Evolutionary conservation across 78 protist species (phyloP), one percentile per base, ranked within the genome.

Genomic region (Monocercomonoides exilis): DNA sequence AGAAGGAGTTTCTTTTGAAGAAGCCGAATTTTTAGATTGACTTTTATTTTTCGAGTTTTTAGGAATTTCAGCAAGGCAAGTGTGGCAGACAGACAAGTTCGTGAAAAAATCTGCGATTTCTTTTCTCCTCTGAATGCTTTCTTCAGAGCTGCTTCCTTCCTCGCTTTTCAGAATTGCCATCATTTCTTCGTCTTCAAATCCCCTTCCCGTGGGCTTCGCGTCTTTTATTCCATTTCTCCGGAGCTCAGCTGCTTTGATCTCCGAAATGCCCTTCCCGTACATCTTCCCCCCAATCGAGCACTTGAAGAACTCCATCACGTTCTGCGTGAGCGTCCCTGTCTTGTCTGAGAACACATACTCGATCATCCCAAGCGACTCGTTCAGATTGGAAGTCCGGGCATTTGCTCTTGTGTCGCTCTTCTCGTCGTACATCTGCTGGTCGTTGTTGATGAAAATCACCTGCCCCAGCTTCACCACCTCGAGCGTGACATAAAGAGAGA

Each of bases 31-130:
- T n/a, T n/a, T n/a, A n/a, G n/a, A n/a, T n/a, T n/a, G n/a, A n/a
- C n/a, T n/a, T n/a, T n/a, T n/a, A n/a, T n/a, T n/a, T n/a, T n/a
- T n/a, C n/a, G n/a, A n/a, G n/a, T n/a, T 21, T 54, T 54, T 54
- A 29, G 11, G 70, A 54, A 21, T 21, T 41, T 79, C 82, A 4
- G 93, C 88, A 11, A 90, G 35, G 33, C 90, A 94, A 1, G 97
- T 87, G 91, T 95, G 94, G 90, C 98, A 96, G 29, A 96, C 44
- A 29, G 97, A 89, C n/a, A 96, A 92, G 2, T 54, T 80, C 6
- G 41, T 35, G 81, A 92, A 88, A 54, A 54, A 54, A n/a, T n/a
- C n/a, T n/a, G n/a, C n/a, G n/a, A n/a, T n/a, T n/a, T n/a, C n/a
- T n/a, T n/a, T n/a, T n/a, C n/a, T n/a, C n/a, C n/a, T n/a, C n/a